These are phyloP conservation scores for Limnomonas spitsbergensis DNA, from an alignment of 139 green algal species.

Conservation along the genomic window DNA sequence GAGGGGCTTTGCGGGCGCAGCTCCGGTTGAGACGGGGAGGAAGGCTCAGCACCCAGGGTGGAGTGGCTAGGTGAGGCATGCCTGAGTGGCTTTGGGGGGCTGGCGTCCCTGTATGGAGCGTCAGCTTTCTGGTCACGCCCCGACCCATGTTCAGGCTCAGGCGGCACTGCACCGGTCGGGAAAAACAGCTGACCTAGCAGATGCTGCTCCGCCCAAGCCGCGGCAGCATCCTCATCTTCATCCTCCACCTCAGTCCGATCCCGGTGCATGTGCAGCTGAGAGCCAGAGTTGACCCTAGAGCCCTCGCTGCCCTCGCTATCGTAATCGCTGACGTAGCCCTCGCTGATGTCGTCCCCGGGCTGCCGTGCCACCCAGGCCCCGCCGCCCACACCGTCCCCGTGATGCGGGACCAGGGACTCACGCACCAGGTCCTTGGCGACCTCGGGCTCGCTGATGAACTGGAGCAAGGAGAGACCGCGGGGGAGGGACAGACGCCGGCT, in stretches of 20 bases:
- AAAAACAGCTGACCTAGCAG: conserved; percentile 21
- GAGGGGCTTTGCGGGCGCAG: too few species aligned
- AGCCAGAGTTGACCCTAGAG: neutral
- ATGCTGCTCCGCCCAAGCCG: conserved; percentile 10
- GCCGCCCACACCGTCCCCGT: too few species aligned
- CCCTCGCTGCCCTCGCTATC: neutral
- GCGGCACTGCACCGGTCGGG: neutral
- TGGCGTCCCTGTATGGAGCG: too few species aligned
- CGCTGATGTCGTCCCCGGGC: neutral
- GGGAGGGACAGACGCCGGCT: neutral
- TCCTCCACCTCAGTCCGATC: neutral
- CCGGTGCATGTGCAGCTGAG: too few species aligned
- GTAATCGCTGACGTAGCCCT: neutral
- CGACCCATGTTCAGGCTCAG: too few species aligned
- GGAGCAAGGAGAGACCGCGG: neutral
- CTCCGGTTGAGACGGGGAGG: too few species aligned
- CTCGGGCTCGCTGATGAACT: neutral
- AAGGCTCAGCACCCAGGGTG: too few species aligned
- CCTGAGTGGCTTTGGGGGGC: too few species aligned
- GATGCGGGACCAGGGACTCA: too few species aligned
- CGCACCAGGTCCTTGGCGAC: neutral
- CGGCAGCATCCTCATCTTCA: conserved; percentile 6
- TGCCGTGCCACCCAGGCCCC: neutral
- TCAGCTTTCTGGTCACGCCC: too few species aligned
- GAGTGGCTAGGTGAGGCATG: too few species aligned